Evolutionary conservation across 805 yeast species (phyloP).

Genomic region (Cyberlindnera euphorbiiphila): DNA sequence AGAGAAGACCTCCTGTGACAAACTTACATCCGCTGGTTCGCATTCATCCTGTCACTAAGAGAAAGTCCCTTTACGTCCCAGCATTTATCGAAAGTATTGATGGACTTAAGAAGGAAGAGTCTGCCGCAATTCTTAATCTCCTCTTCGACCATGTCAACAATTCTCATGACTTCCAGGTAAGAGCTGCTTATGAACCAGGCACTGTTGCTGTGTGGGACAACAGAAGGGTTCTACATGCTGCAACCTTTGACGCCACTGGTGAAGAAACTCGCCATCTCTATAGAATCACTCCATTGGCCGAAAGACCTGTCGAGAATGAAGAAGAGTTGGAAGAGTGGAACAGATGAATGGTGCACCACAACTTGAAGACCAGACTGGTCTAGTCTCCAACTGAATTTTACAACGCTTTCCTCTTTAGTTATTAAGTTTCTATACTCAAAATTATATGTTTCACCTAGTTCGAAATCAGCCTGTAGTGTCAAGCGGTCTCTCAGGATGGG

Average conservation of each 20-base stretch:
- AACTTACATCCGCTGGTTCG: slow-evolving; percentile 65
- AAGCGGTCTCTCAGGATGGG: no score
- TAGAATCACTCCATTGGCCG: slow-evolving; percentile 70
- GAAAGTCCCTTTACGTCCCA: slow-evolving; percentile 55
- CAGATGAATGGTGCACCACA: slow-evolving; percentile 5
- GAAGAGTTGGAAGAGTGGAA: slow-evolving; percentile 31
- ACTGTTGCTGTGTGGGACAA: slow-evolving; percentile 80
- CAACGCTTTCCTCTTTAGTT: neutral
- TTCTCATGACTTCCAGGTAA: slow-evolving; percentile 59
- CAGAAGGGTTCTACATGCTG: slow-evolving; percentile 65
- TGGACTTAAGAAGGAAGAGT: slow-evolving; percentile 71
- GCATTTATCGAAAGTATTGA: slow-evolving; percentile 63
- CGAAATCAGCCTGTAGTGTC: no score
- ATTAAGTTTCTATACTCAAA: no score
- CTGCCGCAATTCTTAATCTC: slow-evolving; percentile 54
- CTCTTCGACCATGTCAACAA: slow-evolving; percentile 49
- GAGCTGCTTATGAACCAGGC: slow-evolving; percentile 68
- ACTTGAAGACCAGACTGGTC: no score
- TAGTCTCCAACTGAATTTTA: no score
- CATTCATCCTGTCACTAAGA: slow-evolving; percentile 66
- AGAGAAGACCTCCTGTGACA: slow-evolving; percentile 59
- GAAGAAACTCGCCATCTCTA: slow-evolving; percentile 69
- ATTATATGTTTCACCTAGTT: no score
- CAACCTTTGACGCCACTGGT: slow-evolving; percentile 62
- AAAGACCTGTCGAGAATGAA: slow-evolving; percentile 57